Evolutionary conservation across 768 basidiomycete genomes (phyloP).

Genomic region (Lentinula lateritia): DNA sequence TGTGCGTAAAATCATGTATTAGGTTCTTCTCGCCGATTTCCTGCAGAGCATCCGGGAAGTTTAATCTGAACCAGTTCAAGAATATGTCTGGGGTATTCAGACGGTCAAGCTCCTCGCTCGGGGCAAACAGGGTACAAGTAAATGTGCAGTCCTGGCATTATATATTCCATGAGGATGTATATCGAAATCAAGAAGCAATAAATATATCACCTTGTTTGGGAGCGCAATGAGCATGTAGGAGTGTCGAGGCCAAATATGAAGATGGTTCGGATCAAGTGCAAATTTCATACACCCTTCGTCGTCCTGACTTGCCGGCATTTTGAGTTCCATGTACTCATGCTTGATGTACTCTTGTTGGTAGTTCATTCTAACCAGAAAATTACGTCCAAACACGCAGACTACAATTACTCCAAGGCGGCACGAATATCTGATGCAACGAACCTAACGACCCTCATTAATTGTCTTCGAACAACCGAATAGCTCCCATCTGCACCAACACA

Average conservation of each 20-base stretch:
- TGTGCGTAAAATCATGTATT: slow-evolving; percentile 70
- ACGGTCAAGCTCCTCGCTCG: slow-evolving; percentile 68
- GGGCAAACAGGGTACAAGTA: slow-evolving; percentile 94
- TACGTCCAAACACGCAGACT: not conserved
- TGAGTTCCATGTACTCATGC: slow-evolving; percentile 94
- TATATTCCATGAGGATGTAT: not conserved
- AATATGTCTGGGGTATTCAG: slow-evolving; percentile 53
- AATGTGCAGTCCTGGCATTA: slow-evolving; percentile 82
- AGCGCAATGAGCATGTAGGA: slow-evolving; percentile 99
- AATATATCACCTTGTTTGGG: slow-evolving; percentile 75
- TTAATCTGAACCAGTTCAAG: slow-evolving; percentile 68
- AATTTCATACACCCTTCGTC: slow-evolving; percentile 59
- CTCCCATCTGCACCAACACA: slow-evolving; percentile 94
- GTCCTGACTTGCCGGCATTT: slow-evolving; percentile 79
- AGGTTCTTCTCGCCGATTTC: slow-evolving; percentile 80
- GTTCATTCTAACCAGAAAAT: slow-evolving; percentile 64
- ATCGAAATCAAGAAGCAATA: not conserved
- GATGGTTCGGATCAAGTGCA: slow-evolving; percentile 88
- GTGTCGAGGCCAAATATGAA: slow-evolving; percentile 99
- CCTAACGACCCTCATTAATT: slow-evolving; percentile 95
- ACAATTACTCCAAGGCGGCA: slow-evolving; percentile 10
- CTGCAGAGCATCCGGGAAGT: slow-evolving; percentile 86
- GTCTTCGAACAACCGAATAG: slow-evolving; percentile 84
- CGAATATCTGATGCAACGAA: slow-evolving; percentile 34
- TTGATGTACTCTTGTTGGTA: slow-evolving; percentile 93